Base-by-base conservation (phyloP, 2,329 filamentous ascomycete genomes). In the Alternaria brassicicola region DNA sequence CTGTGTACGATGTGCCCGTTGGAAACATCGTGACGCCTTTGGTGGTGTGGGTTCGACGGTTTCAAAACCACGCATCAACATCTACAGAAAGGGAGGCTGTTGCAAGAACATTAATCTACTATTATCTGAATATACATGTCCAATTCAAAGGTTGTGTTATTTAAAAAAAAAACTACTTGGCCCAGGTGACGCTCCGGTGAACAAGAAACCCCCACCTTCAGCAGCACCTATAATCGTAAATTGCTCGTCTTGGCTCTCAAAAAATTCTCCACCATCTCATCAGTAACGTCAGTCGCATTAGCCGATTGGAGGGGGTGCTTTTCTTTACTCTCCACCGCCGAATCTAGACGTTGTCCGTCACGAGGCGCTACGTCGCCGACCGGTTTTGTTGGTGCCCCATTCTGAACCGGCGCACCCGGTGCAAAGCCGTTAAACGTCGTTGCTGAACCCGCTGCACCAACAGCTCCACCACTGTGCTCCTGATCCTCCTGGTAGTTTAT, bases 181-280 rank as follows among this genome's bases (percentile, higher is more conserved):
- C 15, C 28, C 13, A 33, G 8, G 43, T 35, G 19, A 33, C n/a
- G 13, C 13, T 33, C n/a, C 7, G 12, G 21, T 31, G 51, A 25
- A 21, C 21, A 23, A 41, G 6, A 23, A 31, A 33, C 19, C 17
- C n/a, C 15, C 19, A 15, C 31, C 23, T 19, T 41, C 15, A 42
- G 30, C 41, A 26, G 19, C 12, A 10, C 23, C 17, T 21, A 17
- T 56, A 19, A 38, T n/a, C 31, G 35, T 10, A 55, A 31, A 45
- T 47, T 64, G 30, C 68, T 66, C 50, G 58, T 62, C 47, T 65
- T 70, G 6, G 60, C 62, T 13, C 71, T 63, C 15, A 72, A 52
- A 36, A 68, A 67, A 4, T 51, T 60, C 41, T 69, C 67, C 6
- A 71, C 63, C 50, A 70, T 49, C 9, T 57, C 53, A 31, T 69